Percentiles rank a stretch among this genome's conserved stretches.
Evolutionary conservation across 306 rosid genomes (phyloP).

Genomic region (Carpinus viminea): DNA sequence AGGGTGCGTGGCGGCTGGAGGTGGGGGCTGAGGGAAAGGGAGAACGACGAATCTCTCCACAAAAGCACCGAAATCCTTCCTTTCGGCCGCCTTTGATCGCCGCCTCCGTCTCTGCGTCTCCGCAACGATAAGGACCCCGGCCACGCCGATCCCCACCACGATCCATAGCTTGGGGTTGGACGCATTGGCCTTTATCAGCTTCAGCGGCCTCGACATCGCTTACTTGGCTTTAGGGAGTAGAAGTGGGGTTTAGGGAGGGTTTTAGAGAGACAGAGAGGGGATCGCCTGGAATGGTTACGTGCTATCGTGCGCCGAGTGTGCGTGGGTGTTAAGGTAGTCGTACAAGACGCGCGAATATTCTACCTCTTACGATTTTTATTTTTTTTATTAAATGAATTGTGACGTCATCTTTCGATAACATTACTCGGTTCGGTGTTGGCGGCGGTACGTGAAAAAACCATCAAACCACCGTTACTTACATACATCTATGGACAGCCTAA

Average conservation of each 20-base stretch:
- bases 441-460: too few species aligned
- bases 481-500: too few species aligned
- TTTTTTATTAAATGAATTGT: too few species aligned
- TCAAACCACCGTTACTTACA: too few species aligned
- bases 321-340: neutral
- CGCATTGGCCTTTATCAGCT: constrained; percentile 45
- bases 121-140: constrained; percentile 49
- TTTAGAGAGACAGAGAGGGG: constrained; percentile 21
- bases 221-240: neutral
- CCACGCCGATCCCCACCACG: constrained; percentile 56
- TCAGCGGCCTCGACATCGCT: constrained; percentile 46
- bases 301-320: neutral
- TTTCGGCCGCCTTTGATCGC: neutral
- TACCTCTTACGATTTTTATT: neutral
- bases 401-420: too few species aligned
- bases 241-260: constrained; percentile 59
- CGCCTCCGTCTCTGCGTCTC: constrained; percentile 44
- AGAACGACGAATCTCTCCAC: constrained; percentile 53
- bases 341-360: constrained; percentile 12
- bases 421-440: too few species aligned
- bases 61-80: constrained; percentile 56
- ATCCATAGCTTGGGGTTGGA: constrained; percentile 70
- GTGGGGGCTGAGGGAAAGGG: constrained; percentile 70
- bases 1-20: constrained; percentile 49
- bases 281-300: neutral